phyloP scores from a whole-genome alignment of 2,329 filamentous ascomycete genomes.

The Thelonectria discophora region DNA sequence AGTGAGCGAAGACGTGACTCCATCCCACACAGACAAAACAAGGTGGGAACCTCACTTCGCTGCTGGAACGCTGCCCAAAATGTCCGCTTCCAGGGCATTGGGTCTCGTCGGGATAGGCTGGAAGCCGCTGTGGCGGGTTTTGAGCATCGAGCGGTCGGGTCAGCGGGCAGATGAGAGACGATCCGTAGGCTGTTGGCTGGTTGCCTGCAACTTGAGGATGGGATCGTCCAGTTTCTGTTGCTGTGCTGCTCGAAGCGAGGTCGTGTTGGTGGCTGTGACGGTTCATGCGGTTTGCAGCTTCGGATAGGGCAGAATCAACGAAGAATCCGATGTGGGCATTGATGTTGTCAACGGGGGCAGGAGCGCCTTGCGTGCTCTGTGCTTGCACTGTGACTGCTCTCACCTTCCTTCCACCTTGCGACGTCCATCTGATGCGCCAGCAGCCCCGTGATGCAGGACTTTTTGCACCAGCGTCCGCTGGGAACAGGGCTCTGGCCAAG shows the following conservation, averaged over 20 bases:
- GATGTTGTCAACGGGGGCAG: background rate
- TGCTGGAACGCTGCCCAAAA: slow-evolving; percentile 13
- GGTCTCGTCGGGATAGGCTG: slow-evolving; percentile 27
- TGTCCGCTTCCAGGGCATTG: slow-evolving; percentile 33
- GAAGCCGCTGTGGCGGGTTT: slow-evolving; percentile 16
- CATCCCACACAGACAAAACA: slow-evolving; percentile 1
- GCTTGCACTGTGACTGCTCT: background rate
- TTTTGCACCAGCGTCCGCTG: slow-evolving; percentile 2
- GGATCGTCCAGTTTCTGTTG: too few species aligned
- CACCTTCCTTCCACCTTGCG: background rate
- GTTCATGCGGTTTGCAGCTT: background rate
- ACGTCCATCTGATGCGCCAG: background rate
- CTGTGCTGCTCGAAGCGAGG: too few species aligned
- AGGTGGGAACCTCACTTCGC: slow-evolving; percentile 11
- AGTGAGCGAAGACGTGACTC: background rate
- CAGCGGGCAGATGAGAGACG: background rate
- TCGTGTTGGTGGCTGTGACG: slow-evolving; percentile 19
- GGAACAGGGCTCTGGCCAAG: slow-evolving; percentile 2
- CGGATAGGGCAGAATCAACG: too few species aligned
- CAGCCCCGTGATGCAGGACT: slow-evolving; percentile 1
- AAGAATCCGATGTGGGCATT: background rate
- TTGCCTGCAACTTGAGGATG: too few species aligned
- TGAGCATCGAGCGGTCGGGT: slow-evolving; percentile 8
- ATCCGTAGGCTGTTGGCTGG: background rate
- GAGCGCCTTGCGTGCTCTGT: background rate